A percentile compares a stretch with the other conserved stretches of the same genome.
Evolutionary conservation across 2,329 filamentous ascomycete species (phyloP).

Genomic region (Verticillium isaacii): DNA sequence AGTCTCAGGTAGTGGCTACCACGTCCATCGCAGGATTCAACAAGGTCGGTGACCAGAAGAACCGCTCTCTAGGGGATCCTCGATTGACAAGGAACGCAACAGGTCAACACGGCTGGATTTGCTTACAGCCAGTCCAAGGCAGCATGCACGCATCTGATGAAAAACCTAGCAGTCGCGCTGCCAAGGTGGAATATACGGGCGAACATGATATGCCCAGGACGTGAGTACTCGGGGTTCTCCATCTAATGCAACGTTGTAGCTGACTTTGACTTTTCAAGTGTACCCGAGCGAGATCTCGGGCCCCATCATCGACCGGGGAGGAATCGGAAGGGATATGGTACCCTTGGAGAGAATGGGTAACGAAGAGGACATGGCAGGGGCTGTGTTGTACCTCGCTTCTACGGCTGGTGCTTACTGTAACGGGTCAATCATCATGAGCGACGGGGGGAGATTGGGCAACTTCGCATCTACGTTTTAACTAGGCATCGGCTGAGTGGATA

Average conservation of each 20-base stretch:
- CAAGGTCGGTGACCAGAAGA: constrained; percentile 41
- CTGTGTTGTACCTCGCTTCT: constrained; percentile 60
- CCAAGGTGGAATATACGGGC: constrained; percentile 55
- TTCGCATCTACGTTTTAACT: constrained; percentile 49
- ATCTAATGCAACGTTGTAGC: constrained; percentile 9
- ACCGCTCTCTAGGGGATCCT: not conserved
- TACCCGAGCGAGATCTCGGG: constrained; percentile 59
- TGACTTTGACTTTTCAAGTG: constrained; percentile 26
- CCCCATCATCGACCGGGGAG: constrained; percentile 34
- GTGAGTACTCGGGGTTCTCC: constrained; percentile 27
- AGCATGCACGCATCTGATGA: constrained; percentile 66
- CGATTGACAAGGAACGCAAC: not conserved
- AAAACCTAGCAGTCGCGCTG: constrained; percentile 62
- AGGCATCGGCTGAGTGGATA: too few species aligned
- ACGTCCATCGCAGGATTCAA: constrained; percentile 71
- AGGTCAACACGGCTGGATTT: constrained; percentile 60
- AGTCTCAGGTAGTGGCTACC: constrained; percentile 61
- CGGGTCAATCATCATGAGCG: constrained; percentile 55
- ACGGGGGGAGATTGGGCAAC: constrained; percentile 55
- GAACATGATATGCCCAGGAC: constrained; percentile 40
- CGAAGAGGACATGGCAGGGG: constrained; percentile 55
- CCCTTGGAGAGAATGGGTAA: constrained; percentile 55
- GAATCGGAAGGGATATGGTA: constrained; percentile 34
- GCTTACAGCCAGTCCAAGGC: constrained; percentile 75
- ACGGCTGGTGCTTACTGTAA: constrained; percentile 61